Evolutionary conservation across 768 basidiomycete species (phyloP).

Genomic region (Phlebiopsis flavidoalba): DNA sequence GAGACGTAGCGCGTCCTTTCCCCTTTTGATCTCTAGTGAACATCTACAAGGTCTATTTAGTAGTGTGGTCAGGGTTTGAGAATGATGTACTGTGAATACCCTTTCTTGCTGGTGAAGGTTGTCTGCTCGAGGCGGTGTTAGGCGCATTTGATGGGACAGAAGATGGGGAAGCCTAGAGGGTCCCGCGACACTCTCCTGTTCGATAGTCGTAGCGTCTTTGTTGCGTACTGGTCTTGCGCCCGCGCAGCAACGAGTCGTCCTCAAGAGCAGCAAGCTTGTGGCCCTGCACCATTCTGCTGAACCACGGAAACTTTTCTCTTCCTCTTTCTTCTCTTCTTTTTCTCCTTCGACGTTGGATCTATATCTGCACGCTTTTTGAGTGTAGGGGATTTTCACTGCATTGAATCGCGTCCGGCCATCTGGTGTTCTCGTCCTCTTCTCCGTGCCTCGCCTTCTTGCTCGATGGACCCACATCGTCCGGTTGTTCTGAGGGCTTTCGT

Average conservation of each 20-base stretch:
- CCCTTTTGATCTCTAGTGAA: constrained; percentile 1
- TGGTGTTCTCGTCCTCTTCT: background rate
- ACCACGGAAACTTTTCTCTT: constrained; percentile 23
- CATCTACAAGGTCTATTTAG: background rate
- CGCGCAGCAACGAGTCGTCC: background rate
- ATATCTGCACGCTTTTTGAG: background rate
- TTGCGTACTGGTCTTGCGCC: background rate
- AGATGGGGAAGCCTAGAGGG: background rate
- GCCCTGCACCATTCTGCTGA: background rate
- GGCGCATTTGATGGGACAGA: background rate
- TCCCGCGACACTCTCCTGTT: background rate
- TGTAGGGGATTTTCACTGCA: background rate
- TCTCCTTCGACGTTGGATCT: constrained; percentile 10
- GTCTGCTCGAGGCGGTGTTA: background rate
- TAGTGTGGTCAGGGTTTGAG: background rate
- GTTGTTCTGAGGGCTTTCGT: background rate
- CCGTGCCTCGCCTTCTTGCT: background rate
- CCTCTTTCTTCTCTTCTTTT: constrained; percentile 23
- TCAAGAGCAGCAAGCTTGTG: background rate
- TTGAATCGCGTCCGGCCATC: background rate
- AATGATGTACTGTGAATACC: too few relatives aligned
- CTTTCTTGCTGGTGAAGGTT: background rate
- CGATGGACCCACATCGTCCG: background rate
- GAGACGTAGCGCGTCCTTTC: constrained; percentile 7
- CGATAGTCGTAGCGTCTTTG: background rate